Base-by-base conservation (phyloP, 257 asterid genomes). In the Apocynum venetum region DNA sequence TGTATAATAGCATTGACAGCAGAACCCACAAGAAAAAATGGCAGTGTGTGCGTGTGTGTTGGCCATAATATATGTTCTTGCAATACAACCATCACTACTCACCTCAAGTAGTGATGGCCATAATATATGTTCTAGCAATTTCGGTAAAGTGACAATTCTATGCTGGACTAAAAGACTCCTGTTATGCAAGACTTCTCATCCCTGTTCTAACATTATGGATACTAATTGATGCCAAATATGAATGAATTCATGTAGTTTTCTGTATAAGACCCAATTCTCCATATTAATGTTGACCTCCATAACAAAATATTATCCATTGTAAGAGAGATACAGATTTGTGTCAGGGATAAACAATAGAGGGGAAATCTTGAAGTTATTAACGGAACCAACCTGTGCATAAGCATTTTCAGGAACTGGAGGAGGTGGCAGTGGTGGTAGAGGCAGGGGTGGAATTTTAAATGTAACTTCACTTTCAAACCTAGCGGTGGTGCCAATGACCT, bases 381-480 rank as follows among this genome's bases (percentile, higher is more conserved):
- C 12, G 52, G 38, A 73, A 80, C 76, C 70, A 75, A 89, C 98
- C 99, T 88, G 91, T 71, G 74, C 78, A 83, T 85, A 85, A 41
- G 88, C 87, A 73, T 86, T 87, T 72, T 74, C 83, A 53, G 96
- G 87, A 71, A 85, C 75, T 43, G 90, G 91, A 71, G 96, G 97
- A 2, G 96, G 92, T 36, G 86, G 96, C 35, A 89, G 92, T 20
- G 91, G 97, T 64, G 75, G 89, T 84, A 85, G 85, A 1, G 87
- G 88, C 35, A 83, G 73, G 36, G 79, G 69, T 3, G 80, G 77
- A 70, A 59, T 57, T 80, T 85, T 83, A 65, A 47, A 36, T 51
- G 83, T 55, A 72, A 43, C 81, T 59, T 83, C 92, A 41, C 75
- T 70, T 79, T 77, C 86, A 71, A 79, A 61, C 79, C 77, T 68